Conservation (phyloP, 805 yeast genomes). For the Clavispora santaluciae region DNA sequence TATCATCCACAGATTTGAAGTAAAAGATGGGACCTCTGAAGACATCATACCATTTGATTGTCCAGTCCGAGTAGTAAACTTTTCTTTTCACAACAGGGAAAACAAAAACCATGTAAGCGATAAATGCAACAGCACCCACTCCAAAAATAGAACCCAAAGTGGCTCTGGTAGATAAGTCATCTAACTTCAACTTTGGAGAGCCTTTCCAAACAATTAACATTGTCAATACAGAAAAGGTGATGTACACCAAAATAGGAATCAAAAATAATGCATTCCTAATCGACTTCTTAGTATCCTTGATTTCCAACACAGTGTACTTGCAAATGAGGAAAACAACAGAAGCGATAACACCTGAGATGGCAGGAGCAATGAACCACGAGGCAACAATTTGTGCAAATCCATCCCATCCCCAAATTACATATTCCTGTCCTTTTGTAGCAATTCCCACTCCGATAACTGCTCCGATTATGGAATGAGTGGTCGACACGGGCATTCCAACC, state of each 20-base stretch:
- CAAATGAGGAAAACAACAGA: slow-evolving; percentile 53
- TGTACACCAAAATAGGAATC: slow-evolving; percentile 58
- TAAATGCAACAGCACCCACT: slow-evolving; percentile 54
- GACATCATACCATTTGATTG: slow-evolving; percentile 52
- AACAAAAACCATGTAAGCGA: slow-evolving; percentile 48
- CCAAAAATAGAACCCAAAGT: slow-evolving; percentile 59
- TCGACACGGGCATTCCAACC: slow-evolving; percentile 74
- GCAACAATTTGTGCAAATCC: slow-evolving; percentile 73
- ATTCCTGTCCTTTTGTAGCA: slow-evolving; percentile 61
- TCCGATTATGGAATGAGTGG: slow-evolving; percentile 77
- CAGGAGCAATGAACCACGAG: slow-evolving; percentile 77
- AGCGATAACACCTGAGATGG: slow-evolving; percentile 61
- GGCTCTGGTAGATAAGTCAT: slow-evolving; percentile 47
- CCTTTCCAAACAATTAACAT: slow-evolving; percentile 82
- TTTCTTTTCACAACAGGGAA: slow-evolving; percentile 61
- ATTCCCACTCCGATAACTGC: slow-evolving; percentile 71
- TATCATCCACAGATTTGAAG: slow-evolving; percentile 51
- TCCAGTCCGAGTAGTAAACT: slow-evolving; percentile 62
- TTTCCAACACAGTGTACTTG: slow-evolving; percentile 58
- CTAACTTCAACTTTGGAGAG: slow-evolving; percentile 60
- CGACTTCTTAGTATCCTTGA: slow-evolving; percentile 39
- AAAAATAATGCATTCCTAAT: slow-evolving; percentile 52
- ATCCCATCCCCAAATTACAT: slow-evolving; percentile 70
- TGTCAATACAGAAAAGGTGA: slow-evolving; percentile 58
- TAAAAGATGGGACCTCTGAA: slow-evolving; percentile 52